Percentiles rank a stretch among this genome's conserved stretches.
Conservation (phyloP, 164 flowering plant species). For the Annona squamosa region DNA sequence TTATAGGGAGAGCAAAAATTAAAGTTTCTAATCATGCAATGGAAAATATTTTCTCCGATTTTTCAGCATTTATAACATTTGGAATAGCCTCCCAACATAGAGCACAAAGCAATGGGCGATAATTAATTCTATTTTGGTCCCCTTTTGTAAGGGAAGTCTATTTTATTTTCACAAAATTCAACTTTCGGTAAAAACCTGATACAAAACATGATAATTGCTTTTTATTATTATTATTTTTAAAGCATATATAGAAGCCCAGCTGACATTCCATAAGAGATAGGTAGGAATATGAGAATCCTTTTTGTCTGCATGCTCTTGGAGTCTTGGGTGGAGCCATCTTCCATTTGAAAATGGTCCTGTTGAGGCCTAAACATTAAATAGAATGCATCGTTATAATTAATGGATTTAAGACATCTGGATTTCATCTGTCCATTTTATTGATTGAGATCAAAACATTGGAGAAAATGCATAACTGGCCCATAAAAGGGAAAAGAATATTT, state of each 20-base stretch:
- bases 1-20: slow-evolving; percentile 7
- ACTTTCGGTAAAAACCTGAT: no score
- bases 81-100: slow-evolving; percentile 14
- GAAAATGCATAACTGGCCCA: no score
- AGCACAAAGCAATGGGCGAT: neutral
- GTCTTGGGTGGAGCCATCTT: slow-evolving; percentile 18
- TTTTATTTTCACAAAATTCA: no score
- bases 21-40: slow-evolving; percentile 14
- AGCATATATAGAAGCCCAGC: slow-evolving; percentile 8
- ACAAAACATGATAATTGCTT: no score
- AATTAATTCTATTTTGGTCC: no score
- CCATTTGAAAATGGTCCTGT: slow-evolving; percentile 26
- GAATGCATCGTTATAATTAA: no score
- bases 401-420: no score
- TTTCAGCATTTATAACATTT: slow-evolving; percentile 1
- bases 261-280: slow-evolving; percentile 21
- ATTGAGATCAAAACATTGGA: no score
- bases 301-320: slow-evolving; percentile 20
- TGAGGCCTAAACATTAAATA: slow-evolving; percentile 12
- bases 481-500: no score
- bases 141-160: no score
- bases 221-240: no score
- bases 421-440: no score
- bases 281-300: slow-evolving; percentile 20
- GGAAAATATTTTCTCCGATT: slow-evolving; percentile 15